Conservation (phyloP, 2,329 filamentous ascomycete species). For the Tolypocladium amazonense region DNA sequence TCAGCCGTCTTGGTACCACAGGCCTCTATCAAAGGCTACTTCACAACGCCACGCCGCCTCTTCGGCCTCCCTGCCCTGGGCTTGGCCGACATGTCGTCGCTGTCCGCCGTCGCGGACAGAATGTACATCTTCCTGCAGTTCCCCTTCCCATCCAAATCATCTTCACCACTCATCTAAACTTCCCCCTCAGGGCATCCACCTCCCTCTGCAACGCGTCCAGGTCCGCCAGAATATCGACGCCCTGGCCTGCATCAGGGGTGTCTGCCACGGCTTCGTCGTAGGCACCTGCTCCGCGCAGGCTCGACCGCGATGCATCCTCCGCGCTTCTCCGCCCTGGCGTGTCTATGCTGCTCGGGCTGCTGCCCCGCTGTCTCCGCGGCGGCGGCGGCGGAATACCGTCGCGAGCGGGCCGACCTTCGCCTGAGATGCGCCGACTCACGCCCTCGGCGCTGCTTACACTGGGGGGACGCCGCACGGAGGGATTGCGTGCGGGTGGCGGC, state of each 20-base stretch:
- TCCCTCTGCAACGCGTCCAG: conserved; percentile 62
- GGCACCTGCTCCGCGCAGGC: conserved; percentile 7
- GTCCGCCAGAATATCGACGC: conserved; percentile 59
- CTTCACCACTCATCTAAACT: conserved; percentile 12
- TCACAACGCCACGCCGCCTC: neutral
- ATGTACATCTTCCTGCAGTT: neutral
- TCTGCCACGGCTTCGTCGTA: conserved; percentile 2
- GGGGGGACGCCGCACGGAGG: conserved; percentile 31
- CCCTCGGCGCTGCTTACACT: conserved; percentile 32
- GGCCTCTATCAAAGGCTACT: neutral
- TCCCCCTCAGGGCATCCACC: conserved; percentile 52
- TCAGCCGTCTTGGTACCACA: neutral
- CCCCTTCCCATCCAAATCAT: conserved; percentile 19
- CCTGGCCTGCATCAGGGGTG: conserved; percentile 18
- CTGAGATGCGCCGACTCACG: conserved; percentile 7
- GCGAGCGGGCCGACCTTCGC: conserved; percentile 15
- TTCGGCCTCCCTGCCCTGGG: neutral
- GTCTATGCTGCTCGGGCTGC: conserved; percentile 33
- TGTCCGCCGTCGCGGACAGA: neutral
- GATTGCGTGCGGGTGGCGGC: conserved; percentile 33
- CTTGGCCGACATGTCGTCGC: neutral
- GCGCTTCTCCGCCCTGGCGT: conserved; percentile 21
- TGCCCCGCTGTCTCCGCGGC: conserved; percentile 33
- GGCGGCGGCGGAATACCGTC: conserved; percentile 36
- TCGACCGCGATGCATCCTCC: conserved; percentile 14